A percentile compares a stretch with the other conserved stretches of the same genome.
Evolutionary conservation across 495 filamentous ascomycete species (phyloP).

Genomic region (Aspergillus avenaceus): DNA sequence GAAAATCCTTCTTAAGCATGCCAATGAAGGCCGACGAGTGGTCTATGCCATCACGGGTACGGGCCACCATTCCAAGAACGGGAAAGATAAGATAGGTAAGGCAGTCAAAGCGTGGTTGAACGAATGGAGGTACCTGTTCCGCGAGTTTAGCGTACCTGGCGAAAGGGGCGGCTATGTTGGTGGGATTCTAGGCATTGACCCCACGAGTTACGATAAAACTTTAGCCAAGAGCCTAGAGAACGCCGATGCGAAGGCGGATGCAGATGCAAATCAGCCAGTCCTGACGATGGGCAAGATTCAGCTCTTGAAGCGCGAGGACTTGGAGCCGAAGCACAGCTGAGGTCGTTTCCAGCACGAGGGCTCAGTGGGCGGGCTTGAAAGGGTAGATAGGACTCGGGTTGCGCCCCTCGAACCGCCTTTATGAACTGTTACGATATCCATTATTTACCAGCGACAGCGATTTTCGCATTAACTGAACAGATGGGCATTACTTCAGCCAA

Average conservation of each 20-base stretch:
- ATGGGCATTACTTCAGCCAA: not conserved
- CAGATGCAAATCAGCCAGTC: constrained; percentile 20
- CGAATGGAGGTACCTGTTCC: constrained; percentile 93
- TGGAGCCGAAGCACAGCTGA: constrained; percentile 30
- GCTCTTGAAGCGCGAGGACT: constrained; percentile 42
- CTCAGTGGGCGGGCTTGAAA: no score
- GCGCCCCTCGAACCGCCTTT: not conserved
- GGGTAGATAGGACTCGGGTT: not conserved
- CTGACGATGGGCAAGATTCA: constrained; percentile 45
- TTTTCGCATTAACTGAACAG: not conserved
- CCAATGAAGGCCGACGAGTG: constrained; percentile 59
- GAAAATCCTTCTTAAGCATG: constrained; percentile 76
- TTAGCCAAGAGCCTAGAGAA: constrained; percentile 25
- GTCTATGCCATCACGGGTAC: constrained; percentile 96
- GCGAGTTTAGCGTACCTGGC: constrained; percentile 93
- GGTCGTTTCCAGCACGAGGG: not conserved
- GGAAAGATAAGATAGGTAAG: constrained; percentile 98
- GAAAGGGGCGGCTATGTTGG: constrained; percentile 77
- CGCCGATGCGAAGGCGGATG: constrained; percentile 18
- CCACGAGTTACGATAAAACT: constrained; percentile 78
- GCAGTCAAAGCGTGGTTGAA: constrained; percentile 86
- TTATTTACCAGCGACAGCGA: constrained; percentile 15
- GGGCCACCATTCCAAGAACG: constrained; percentile 96
- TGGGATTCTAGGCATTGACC: constrained; percentile 91
- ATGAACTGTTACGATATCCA: not conserved